These are phyloP conservation scores for Wallacemonas sp. DNA, from an alignment of 208 protist species.

Conservation along the genomic window DNA sequence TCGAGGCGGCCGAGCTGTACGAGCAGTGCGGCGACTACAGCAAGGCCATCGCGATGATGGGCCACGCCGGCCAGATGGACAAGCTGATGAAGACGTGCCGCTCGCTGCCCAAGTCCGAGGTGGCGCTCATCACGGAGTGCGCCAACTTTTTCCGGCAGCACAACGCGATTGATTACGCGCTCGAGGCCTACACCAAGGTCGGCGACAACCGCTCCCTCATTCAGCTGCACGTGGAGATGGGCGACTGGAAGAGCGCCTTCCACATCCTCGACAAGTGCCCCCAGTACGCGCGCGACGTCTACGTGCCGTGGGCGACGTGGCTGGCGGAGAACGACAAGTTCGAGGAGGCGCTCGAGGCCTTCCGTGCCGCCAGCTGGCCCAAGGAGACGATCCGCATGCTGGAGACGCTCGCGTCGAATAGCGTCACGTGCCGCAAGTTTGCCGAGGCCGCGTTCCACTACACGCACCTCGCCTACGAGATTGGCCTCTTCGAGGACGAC, in stretches of 20 bases:
- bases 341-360: conserved; percentile 94
- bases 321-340: conserved; percentile 95
- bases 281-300: conserved; percentile 88
- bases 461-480: conserved; percentile 85
- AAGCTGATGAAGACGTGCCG: conserved; percentile 89
- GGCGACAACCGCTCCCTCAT: conserved; percentile 89
- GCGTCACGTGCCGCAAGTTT: conserved; percentile 91
- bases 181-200: conserved; percentile 92
- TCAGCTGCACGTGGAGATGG: conserved; percentile 83
- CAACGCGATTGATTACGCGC: conserved; percentile 72
- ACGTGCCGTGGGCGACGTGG: conserved; percentile 97
- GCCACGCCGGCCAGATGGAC: conserved; percentile 80
- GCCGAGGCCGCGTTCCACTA: conserved; percentile 93
- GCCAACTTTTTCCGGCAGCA: conserved; percentile 87
- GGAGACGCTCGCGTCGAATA: conserved; percentile 92
- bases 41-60: conserved; percentile 90
- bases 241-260: conserved; percentile 93
- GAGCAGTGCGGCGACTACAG: conserved; percentile 82
- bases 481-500: conserved; percentile 70
- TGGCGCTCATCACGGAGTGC: conserved; percentile 82
- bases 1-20: conserved; percentile 90
- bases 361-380: conserved; percentile 88
- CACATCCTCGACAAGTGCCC: conserved; percentile 81
- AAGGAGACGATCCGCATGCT: conserved; percentile 92
- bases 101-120: conserved; percentile 80